Evolutionary conservation across 176 grass and related monocot species (phyloP).

Genomic region (Carex scoparia): DNA sequence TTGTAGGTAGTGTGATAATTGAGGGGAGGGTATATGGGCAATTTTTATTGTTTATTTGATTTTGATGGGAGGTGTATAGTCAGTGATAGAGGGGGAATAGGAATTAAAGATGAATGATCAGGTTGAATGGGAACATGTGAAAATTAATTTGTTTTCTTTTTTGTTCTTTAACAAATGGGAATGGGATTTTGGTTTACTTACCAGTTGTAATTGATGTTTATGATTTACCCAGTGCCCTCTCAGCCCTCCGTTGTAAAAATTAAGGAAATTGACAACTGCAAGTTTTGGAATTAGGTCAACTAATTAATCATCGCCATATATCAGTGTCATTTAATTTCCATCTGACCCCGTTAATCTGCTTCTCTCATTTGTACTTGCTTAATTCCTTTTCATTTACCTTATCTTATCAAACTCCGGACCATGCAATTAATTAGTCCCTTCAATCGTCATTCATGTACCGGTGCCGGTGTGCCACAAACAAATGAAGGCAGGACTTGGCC

Average conservation of each 20-base stretch:
- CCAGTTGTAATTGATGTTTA: neutral
- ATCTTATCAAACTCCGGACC: too few species aligned
- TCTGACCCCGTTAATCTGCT: too few species aligned
- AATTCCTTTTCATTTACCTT: too few species aligned
- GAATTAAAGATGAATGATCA: neutral
- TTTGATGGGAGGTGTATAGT: constrained; percentile 8
- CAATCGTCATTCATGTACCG: too few species aligned
- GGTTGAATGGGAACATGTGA: neutral
- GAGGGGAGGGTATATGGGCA: neutral
- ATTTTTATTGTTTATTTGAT: constrained; percentile 17
- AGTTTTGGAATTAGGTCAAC: neutral
- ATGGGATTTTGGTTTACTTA: neutral
- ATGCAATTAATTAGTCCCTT: too few species aligned
- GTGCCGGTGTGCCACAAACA: too few species aligned
- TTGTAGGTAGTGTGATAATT: constrained; percentile 16
- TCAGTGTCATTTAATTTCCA: too few species aligned
- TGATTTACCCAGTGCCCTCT: neutral
- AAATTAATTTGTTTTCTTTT: neutral
- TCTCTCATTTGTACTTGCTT: too few species aligned
- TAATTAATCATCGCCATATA: too few species aligned
- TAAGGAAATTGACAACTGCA: neutral
- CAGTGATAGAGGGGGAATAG: constrained; percentile 11
- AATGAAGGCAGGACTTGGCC: too few species aligned
- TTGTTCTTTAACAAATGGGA: neutral
- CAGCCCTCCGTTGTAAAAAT: neutral